Evolutionary conservation across 768 basidiomycete genomes (phyloP).

Genomic region (Floccularia luteovirens): DNA sequence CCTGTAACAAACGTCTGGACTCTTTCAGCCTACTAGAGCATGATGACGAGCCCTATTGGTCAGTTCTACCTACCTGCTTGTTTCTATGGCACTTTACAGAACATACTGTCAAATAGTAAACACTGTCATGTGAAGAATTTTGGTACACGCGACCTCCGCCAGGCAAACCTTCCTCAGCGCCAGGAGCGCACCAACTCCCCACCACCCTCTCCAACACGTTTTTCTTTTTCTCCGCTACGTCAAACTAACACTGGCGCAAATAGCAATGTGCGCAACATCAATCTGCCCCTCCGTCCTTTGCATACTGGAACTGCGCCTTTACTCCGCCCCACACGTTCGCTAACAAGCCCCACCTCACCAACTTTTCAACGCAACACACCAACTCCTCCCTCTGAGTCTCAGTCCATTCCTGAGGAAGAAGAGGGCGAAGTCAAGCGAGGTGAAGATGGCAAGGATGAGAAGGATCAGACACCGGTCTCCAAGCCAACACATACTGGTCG

Average conservation of each 20-base stretch:
- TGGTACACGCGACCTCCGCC: constrained; percentile 67
- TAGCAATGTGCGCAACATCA: neutral
- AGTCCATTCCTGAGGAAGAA: constrained; percentile 10
- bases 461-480: neutral
- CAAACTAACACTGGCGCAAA: constrained; percentile 5
- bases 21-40: constrained; percentile 76
- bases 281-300: constrained; percentile 6
- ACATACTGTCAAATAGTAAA: constrained; percentile 44
- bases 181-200: constrained; percentile 18
- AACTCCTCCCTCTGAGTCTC: neutral
- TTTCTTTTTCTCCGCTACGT: constrained; percentile 18
- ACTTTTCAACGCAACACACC: constrained; percentile 14
- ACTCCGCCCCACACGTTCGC: constrained; percentile 18
- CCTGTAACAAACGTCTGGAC: constrained; percentile 74
- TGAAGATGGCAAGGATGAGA: neutral
- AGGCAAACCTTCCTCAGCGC: constrained; percentile 57
- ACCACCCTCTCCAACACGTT: constrained; percentile 20
- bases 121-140: constrained; percentile 75
- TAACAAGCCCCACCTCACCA: constrained; percentile 25
- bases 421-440: constrained; percentile 10
- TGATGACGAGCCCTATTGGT: constrained; percentile 63
- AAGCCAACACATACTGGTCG: constrained; percentile 39
- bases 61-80: constrained; percentile 5
- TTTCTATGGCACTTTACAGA: neutral
- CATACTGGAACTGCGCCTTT: constrained; percentile 10